Percentiles rank a stretch among this genome's conserved stretches.
Evolutionary conservation across 2,329 filamentous ascomycete species (phyloP).

Genomic region (Pestalotiopsis sp.): DNA sequence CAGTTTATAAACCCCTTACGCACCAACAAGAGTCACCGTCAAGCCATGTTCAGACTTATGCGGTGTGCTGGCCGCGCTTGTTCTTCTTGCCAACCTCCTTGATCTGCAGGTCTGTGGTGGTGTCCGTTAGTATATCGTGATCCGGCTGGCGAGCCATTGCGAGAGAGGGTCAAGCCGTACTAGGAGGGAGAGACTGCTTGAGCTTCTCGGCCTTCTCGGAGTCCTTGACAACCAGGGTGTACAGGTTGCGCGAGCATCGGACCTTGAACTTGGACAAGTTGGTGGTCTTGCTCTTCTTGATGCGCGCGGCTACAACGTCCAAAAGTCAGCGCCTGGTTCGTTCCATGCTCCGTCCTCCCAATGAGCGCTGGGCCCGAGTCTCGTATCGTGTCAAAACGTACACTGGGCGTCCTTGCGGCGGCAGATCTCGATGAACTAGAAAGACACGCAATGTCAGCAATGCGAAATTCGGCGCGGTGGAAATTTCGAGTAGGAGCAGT

Average conservation of each 20-base stretch:
- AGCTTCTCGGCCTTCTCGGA: constrained; percentile 99
- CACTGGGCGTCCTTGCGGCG: constrained; percentile 99
- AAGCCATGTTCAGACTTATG: constrained; percentile 28
- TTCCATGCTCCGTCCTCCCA: constrained; percentile 17
- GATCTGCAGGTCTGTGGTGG: constrained; percentile 49
- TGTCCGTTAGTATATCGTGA: constrained; percentile 17
- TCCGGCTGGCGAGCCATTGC: constrained; percentile 1
- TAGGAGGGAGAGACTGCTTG: constrained; percentile 96
- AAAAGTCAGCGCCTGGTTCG: constrained; percentile 16
- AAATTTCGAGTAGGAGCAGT: constrained; percentile 9
- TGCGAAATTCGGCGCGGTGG: background rate
- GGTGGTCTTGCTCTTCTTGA: constrained; percentile 93
- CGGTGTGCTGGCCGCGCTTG: constrained; percentile 46
- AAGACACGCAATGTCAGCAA: constrained; percentile 31
- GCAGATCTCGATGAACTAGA: constrained; percentile 99
- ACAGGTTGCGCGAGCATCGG: constrained; percentile 93
- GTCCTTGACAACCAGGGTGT: constrained; percentile 98
- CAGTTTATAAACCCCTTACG: background rate
- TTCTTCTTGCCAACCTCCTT: constrained; percentile 59
- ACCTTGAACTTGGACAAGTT: constrained; percentile 99
- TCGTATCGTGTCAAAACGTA: constrained; percentile 57
- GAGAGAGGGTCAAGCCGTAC: constrained; percentile 58
- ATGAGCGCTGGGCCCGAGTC: background rate
- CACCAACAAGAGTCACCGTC: constrained; percentile 2
- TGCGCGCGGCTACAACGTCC: constrained; percentile 70